phyloP scores from a whole-genome alignment of 2,329 filamentous ascomycete genomes.

The Scleromitrula shiraiana region DNA sequence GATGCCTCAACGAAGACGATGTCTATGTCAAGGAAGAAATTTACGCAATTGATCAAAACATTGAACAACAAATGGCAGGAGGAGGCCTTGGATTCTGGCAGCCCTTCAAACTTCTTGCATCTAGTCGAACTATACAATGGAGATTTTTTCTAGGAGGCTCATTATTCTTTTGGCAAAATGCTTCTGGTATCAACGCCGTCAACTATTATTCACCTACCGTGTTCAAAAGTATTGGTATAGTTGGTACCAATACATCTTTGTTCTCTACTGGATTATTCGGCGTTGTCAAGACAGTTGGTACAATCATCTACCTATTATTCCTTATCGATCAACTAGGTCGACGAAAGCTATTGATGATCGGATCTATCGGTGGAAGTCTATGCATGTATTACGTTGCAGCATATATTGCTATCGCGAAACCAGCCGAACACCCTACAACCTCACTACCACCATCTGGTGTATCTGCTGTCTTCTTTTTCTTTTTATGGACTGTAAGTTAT shows the following conservation, averaged over 20 bases:
- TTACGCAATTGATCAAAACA: constrained; percentile 58
- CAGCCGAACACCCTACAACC: constrained; percentile 8
- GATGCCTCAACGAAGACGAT: constrained; percentile 47
- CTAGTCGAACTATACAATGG: not conserved
- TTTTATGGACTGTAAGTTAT: constrained; percentile 51
- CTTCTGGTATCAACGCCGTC: constrained; percentile 20
- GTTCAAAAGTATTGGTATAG: constrained; percentile 19
- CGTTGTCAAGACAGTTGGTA: constrained; percentile 17
- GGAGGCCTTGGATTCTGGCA: constrained; percentile 72
- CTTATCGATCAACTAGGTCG: constrained; percentile 51
- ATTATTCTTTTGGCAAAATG: constrained; percentile 22
- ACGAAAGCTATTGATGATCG: constrained; percentile 34
- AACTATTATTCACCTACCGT: constrained; percentile 23
- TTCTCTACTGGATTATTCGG: constrained; percentile 18
- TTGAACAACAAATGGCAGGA: constrained; percentile 53
- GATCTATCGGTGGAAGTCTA: constrained; percentile 12
- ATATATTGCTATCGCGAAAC: constrained; percentile 18
- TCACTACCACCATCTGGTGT: constrained; percentile 35
- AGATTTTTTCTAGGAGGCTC: constrained; percentile 3
- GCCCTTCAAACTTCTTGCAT: constrained; percentile 41
- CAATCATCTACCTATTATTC: constrained; percentile 43
- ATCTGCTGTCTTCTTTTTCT: constrained; percentile 63
- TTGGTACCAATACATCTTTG: constrained; percentile 16
- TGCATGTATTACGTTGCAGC: constrained; percentile 22
- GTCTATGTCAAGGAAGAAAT: constrained; percentile 68